These are phyloP conservation scores for Syzygium aromaticum DNA, from an alignment of 345 rosid genomes.

Conservation along the genomic window DNA sequence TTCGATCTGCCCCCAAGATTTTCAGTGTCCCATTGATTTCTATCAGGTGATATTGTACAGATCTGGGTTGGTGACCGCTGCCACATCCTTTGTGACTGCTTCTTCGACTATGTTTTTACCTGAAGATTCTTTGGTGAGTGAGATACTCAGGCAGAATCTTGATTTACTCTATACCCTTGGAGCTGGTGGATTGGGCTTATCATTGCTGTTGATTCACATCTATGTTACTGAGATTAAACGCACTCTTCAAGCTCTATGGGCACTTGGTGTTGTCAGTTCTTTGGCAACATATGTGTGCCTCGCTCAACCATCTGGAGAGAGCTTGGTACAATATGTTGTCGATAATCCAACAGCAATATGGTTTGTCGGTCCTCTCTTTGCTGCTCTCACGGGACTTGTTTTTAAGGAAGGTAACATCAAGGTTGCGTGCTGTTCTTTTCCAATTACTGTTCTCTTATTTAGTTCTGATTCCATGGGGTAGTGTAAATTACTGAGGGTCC, in stretches of 20 bases:
- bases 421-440: neutral
- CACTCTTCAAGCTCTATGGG: constrained; percentile 92
- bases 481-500: neutral
- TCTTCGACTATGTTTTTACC: constrained; percentile 75
- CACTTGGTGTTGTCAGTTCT: constrained; percentile 67
- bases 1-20: neutral
- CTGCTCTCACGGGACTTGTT: constrained; percentile 82
- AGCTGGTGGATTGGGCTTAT: constrained; percentile 76
- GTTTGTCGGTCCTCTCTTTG: constrained; percentile 94
- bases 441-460: neutral
- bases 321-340: constrained; percentile 60
- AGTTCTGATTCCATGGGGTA: neutral
- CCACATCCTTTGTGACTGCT: constrained; percentile 70
- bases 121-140: constrained; percentile 27
- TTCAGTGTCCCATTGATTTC: neutral
- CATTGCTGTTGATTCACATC: constrained; percentile 73
- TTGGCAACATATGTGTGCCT: constrained; percentile 45
- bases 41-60: constrained; percentile 80
- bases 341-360: constrained; percentile 60
- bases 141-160: constrained; percentile 47
- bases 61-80: constrained; percentile 74
- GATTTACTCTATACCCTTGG: constrained; percentile 58
- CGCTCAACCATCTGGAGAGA: constrained; percentile 64
- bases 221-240: constrained; percentile 90
- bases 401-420: constrained; percentile 73